A percentile compares a stretch with the other conserved stretches of the same genome.
Conservation (phyloP, 2,329 filamentous ascomycete species). For the Setomelanomma holmii region DNA sequence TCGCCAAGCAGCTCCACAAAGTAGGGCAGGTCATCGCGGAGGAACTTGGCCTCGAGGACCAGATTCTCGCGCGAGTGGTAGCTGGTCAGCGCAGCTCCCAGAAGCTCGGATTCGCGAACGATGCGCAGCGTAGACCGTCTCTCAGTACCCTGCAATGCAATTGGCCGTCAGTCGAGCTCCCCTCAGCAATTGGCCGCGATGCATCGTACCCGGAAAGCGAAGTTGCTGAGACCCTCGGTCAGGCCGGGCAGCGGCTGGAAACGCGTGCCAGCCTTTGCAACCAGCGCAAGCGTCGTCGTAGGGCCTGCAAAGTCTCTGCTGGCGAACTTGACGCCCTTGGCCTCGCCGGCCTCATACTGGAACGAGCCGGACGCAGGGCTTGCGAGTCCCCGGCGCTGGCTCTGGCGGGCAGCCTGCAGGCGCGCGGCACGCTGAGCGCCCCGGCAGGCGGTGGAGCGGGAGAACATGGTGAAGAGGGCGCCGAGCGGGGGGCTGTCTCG, state of each 20-base stretch:
- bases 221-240: conserved; percentile 88
- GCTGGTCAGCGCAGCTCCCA: conserved; percentile 86
- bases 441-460: conserved; percentile 69
- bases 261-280: conserved; percentile 92
- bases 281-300: conserved; percentile 87
- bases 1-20: conserved; percentile 95
- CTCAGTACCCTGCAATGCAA: conserved; percentile 73
- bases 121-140: conserved; percentile 91
- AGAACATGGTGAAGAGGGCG: conserved; percentile 65
- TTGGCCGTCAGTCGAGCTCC: conserved; percentile 35
- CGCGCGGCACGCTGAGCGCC: conserved; percentile 69
- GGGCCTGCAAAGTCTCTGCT: conserved; percentile 87
- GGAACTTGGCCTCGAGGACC: conserved; percentile 91
- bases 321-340: conserved; percentile 89
- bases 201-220: conserved; percentile 87
- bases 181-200: neutral
- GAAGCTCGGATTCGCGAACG: conserved; percentile 90
- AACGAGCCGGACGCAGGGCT: conserved; percentile 76
- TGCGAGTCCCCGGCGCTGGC: conserved; percentile 68
- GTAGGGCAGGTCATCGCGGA: conserved; percentile 94
- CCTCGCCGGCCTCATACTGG: conserved; percentile 86
- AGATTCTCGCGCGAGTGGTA: conserved; percentile 94
- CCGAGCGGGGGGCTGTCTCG: conserved; percentile 51
- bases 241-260: conserved; percentile 91
- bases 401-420: conserved; percentile 62